Evolutionary conservation across 139 green algal genomes (phyloP), one percentile per base, ranked within the genome.

Genomic region (Gonium pectorale): DNA sequence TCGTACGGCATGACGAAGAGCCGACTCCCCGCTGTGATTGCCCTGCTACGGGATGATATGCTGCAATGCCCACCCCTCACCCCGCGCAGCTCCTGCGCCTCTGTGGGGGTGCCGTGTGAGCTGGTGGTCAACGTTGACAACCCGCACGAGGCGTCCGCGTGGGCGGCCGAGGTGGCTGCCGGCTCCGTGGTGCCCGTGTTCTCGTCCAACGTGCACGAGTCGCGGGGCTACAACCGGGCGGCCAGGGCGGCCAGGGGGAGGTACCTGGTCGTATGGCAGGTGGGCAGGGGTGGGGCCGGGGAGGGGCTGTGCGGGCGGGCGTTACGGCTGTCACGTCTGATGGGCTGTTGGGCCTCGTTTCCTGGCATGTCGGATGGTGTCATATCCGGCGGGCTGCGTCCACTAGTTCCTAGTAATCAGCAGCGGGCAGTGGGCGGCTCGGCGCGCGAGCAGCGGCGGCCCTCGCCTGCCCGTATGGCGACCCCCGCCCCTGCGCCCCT

Each of bases 171-270:
- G 73, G 67, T 35, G 43, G 51, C 27, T 4, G 24, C n/a, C 2
- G 78, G 85, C 46, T 83, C 86, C 35, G 68, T 89, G 13, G 78
- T 86, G 33, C 78, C 78, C 13, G 84, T 86, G 40, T 86, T 86
- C 40, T 70, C 52, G 19, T 38, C 37, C 54, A 89, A 89, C 64
- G 49, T 89, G 77, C 85, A 89, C 52, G 68, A 89, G 54, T 24
- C 59, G 13, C 68, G 85, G 2, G 85, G 68, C 43, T 89, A 89
- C 70, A 89, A 89, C 69, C 68, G 85, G 35, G 67, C 77, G 2
- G 68, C 85, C 5, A 17, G 13, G 38, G 43, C 72, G 68, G 85
- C 78, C 1, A 31, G 78, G 27, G 84, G 84, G 0, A 22, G 67
- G 11, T 79, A 85, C 64, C 52, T 89, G 54, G 40, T 89, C 9